These are phyloP conservation scores for Talaromyces sp. DNA, from an alignment of 2,329 filamentous ascomycete genomes.

Conservation along the genomic window DNA sequence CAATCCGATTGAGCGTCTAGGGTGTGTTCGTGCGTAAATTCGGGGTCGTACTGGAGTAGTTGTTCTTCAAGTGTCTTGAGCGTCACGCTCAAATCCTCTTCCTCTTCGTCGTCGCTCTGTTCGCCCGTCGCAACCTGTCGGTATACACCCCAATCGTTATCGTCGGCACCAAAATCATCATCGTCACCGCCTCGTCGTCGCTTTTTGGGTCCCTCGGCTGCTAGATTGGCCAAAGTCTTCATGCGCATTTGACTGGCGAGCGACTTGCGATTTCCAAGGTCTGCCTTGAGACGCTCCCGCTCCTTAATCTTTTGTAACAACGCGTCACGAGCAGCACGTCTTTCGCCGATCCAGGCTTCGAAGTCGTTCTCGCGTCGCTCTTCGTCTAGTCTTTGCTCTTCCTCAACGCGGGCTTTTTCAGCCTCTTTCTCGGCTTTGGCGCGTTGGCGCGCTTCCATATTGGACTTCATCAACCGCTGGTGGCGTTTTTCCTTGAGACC, in stretches of 20 bases:
- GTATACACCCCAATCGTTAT: constrained; percentile 98
- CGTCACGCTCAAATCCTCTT: constrained; percentile 74
- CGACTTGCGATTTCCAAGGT: constrained; percentile 93
- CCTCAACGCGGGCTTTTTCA: constrained; percentile 77
- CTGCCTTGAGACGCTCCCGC: constrained; percentile 85
- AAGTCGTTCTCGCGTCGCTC: constrained; percentile 81
- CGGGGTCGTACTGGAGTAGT: constrained; percentile 78
- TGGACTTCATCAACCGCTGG: constrained; percentile 88
- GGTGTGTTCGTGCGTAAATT: constrained; percentile 89
- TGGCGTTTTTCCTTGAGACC: constrained; percentile 88
- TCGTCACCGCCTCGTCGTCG: constrained; percentile 89
- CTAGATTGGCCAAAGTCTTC: constrained; percentile 95
- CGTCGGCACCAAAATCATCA: constrained; percentile 93
- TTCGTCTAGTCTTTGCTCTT: constrained; percentile 78
- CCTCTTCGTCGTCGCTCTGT: constrained; percentile 80
- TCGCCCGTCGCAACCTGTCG: constrained; percentile 81
- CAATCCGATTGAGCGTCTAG: constrained; percentile 91
- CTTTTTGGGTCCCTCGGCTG: constrained; percentile 79
- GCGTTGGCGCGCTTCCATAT: constrained; percentile 86
- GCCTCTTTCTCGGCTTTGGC: constrained; percentile 94
- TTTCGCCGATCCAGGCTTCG: constrained; percentile 81
- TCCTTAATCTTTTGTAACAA: constrained; percentile 85
- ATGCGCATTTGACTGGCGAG: constrained; percentile 95
- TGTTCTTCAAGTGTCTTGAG: constrained; percentile 79
- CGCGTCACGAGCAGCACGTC: constrained; percentile 66